Base-by-base conservation (phyloP, 2,329 filamentous ascomycete species). In the Karstenula rhodostoma region DNA sequence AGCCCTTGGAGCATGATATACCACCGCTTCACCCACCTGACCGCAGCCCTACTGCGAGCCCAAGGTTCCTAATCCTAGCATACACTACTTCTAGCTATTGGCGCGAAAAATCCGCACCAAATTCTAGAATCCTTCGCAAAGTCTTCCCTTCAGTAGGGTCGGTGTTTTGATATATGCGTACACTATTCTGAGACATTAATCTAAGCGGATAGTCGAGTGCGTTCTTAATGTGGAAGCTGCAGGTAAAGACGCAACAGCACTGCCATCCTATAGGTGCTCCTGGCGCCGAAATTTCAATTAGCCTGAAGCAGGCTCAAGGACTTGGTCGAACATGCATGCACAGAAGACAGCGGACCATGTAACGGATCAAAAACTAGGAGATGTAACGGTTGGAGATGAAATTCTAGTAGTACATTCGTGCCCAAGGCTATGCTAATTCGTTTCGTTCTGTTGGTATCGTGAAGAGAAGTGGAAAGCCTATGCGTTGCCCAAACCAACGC, bases 371-470 rank as follows among this genome's bases (percentile, higher is more conserved):
- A 17, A 5, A 22, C 9, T 22, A 35, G 17, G n/a, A 33, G 10
- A 27, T 47, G 19, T 19, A 23, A 44, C 3, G 2, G 5, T 22
- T 44, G 19, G 42, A 44, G 42, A 32, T 13, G n/a, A 33, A 22
- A 50, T 35, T 17, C 47, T 50, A 50, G n/a, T 50, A 50, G n/a
- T 50, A 35, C 47, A 50, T 35, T 50, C 47, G 13, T 50, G 15
- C 33, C 5, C 17, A 29, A 35, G 47, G 35, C 29, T 50, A 50
- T 50, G 47, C 27, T 50, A 33, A 35, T 50, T 29, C 29, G 29
- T 32, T 50, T 32, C 47, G 29, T 50, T 50, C 27, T 29, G 47
- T 50, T 32, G 47, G 47, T 50, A 50, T 50, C 47, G 47, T 50
- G 29, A 50, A n/a, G 29, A 50, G 29, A 50, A 35, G 25, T 33